Conservation (phyloP, 441 rosid species). For the Melastoma candidum region DNA sequence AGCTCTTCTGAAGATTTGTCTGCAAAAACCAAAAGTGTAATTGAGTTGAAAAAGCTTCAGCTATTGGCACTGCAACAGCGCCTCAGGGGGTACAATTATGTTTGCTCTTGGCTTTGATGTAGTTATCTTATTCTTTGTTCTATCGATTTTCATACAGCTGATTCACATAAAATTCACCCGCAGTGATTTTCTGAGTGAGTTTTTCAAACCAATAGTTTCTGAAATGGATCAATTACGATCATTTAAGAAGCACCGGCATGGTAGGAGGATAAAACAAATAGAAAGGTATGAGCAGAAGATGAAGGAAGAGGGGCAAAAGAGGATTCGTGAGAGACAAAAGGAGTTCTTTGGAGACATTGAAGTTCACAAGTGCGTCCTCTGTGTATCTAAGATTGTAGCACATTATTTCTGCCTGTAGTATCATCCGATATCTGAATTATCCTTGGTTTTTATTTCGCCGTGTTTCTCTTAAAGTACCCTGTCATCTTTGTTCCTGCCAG, state of each 20-base stretch:
- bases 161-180: slow-evolving; percentile 10
- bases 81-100: slow-evolving; percentile 48
- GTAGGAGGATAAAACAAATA: slow-evolving; percentile 83
- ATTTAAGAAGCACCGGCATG: slow-evolving; percentile 83
- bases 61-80: slow-evolving; percentile 75
- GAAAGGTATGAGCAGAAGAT: slow-evolving; percentile 82
- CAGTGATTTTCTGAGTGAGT: slow-evolving; percentile 76
- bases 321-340: slow-evolving; percentile 96
- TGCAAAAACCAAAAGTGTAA: slow-evolving; percentile 85
- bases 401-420: slow-evolving; percentile 9
- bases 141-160: not conserved
- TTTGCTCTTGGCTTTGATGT: slow-evolving; percentile 1
- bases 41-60: slow-evolving; percentile 90
- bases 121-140: not conserved
- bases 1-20: slow-evolving; percentile 81
- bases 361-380: slow-evolving; percentile 60
- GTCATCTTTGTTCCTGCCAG: slow-evolving; percentile 30
- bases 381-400: slow-evolving; percentile 7
- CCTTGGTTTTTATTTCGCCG: slow-evolving; percentile 5
- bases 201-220: slow-evolving; percentile 63
- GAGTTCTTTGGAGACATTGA: slow-evolving; percentile 92
- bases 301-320: slow-evolving; percentile 94
- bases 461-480: slow-evolving; percentile 7
- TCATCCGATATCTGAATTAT: slow-evolving; percentile 1
- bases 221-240: slow-evolving; percentile 74